Evolutionary conservation across 176 grass and related monocot species (phyloP), one percentile per base, ranked within the genome.

Genomic region (Secale cereale): DNA sequence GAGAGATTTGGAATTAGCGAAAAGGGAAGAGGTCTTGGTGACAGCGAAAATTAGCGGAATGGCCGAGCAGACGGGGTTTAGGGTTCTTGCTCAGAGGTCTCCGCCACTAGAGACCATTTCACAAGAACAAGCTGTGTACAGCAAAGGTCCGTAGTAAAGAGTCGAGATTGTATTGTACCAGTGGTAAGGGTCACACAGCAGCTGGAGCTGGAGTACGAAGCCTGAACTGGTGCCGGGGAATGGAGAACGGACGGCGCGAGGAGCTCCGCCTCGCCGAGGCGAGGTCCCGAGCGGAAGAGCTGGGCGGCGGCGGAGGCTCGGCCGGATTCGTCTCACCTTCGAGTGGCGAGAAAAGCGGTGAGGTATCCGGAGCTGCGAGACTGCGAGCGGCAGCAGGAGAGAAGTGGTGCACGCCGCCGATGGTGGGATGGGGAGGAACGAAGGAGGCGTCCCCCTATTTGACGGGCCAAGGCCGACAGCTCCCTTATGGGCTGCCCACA

Each of bases 341-440:
- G 32, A 6, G 30, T 28, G 36, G 70, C 64, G 23, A 71, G 76
- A 50, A 52, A 79, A n/a, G 36, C 9, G n/a, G 54, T 46, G 59
- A 86, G 85, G 16, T 74, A 61, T 86, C 15, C 22, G 41, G 82
- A 66, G 32, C 80, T 41, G 77, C 77, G 37, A 41, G n/a, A 10
- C 66, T 69, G 69, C 69, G 23, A 78, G 76, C 37, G 35, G 77
- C 8, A 29, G 22, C 1, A 20, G 54, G 35, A 71, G 81, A 62
- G 36, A n/a, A 43, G 69, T 62, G 56, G 36, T 45, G 81, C 56
- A 57, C 68, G 81, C n/a, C 76, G 50, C 66, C 67, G 52, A 73
- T 52, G 17, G 32, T 62, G 56, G 56, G 9, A 40, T 33, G 31
- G 32, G 27, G 32, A 78, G 76, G 76, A 57, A 57, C 19, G 52